These are phyloP conservation scores for Phytopythium cucurbitacearum DNA, from an alignment of 352 stramenopile species.

Conservation along the genomic window DNA sequence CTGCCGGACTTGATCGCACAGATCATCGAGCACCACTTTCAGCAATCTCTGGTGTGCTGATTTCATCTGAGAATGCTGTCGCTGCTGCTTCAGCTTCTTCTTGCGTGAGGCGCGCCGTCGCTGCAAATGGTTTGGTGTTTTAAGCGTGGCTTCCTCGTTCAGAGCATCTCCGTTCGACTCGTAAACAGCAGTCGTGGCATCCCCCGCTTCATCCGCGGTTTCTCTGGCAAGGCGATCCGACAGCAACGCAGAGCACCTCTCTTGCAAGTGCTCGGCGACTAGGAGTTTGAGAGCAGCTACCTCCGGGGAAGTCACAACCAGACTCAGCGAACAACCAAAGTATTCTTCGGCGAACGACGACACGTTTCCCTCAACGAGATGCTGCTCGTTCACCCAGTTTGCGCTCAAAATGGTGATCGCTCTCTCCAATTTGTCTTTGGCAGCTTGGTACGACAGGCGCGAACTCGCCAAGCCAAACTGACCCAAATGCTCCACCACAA, in stretches of 20 bases:
- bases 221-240: constrained; percentile 45
- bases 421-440: constrained; percentile 13
- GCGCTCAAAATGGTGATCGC: constrained; percentile 15
- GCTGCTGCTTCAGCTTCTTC: constrained; percentile 61
- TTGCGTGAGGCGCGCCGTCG: constrained; percentile 59
- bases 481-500: constrained; percentile 15
- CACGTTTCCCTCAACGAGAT: constrained; percentile 6
- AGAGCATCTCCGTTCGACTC: background rate
- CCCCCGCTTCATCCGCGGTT: constrained; percentile 16
- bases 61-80: constrained; percentile 31
- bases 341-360: constrained; percentile 21
- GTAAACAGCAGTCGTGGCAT: background rate
- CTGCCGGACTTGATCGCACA: constrained; percentile 21
- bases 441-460: background rate
- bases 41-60: constrained; percentile 34
- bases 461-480: background rate
- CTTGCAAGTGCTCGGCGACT: constrained; percentile 71
- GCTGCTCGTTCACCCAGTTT: constrained; percentile 8
- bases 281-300: constrained; percentile 53
- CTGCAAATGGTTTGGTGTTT: constrained; percentile 33
- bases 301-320: constrained; percentile 39
- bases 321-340: constrained; percentile 42
- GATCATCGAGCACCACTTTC: constrained; percentile 34
- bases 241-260: constrained; percentile 63
- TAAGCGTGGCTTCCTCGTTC: background rate